These are phyloP conservation scores for Hymenoscyphus repandus DNA, from an alignment of 2,329 filamentous ascomycete genomes.

Conservation along the genomic window DNA sequence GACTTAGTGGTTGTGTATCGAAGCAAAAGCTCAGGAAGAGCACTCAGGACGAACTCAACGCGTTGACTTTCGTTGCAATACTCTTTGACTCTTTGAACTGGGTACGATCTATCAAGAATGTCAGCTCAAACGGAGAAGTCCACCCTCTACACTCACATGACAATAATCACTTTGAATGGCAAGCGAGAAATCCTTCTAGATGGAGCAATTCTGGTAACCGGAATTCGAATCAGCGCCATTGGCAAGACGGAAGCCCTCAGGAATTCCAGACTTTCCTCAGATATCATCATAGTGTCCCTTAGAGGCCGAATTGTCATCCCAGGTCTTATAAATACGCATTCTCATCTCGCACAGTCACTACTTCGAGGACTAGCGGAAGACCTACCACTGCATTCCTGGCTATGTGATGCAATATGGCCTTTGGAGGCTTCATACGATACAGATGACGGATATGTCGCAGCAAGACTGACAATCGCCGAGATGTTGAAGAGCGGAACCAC, in stretches of 20 bases:
- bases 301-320: conserved; percentile 42
- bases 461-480: conserved; percentile 43
- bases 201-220: conserved; percentile 40
- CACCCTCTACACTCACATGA: conserved; percentile 41
- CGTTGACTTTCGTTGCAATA: too few relatives aligned
- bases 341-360: conserved; percentile 44
- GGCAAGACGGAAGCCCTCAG: conserved; percentile 35
- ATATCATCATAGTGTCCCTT: conserved; percentile 32
- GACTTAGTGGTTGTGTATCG: not conserved
- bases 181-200: conserved; percentile 40
- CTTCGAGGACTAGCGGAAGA: conserved; percentile 44
- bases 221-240: conserved; percentile 38
- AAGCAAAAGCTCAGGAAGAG: too few relatives aligned
- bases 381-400: conserved; percentile 44
- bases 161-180: conserved; percentile 46
- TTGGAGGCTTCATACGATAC: conserved; percentile 40
- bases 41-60: too few relatives aligned
- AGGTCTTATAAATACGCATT: conserved; percentile 45
- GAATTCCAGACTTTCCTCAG: conserved; percentile 8
- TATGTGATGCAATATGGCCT: conserved; percentile 46
- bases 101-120: conserved; percentile 1
- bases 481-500: conserved; percentile 46
- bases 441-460: conserved; percentile 44
- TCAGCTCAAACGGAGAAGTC: conserved; percentile 1
- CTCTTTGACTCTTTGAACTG: too few relatives aligned